Evolutionary conservation across 23 red algal species (phyloP).

Genomic region (Agarophyton chilense): DNA sequence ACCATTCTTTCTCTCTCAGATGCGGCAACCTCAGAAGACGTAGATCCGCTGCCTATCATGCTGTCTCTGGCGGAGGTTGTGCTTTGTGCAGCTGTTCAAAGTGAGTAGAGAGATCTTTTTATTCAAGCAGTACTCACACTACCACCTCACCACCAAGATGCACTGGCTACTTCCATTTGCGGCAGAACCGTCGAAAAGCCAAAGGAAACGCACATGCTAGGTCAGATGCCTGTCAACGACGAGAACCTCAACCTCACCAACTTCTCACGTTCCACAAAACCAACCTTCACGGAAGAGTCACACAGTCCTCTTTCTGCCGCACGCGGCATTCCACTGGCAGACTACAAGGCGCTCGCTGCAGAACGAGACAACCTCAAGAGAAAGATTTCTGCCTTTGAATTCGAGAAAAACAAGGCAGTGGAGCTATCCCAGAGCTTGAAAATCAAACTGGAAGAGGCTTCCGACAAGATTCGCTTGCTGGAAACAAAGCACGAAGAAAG

Average conservation of each 20-base stretch:
- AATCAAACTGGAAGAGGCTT: conserved; percentile 55
- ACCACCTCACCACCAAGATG: conserved; percentile 9
- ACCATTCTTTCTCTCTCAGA: conserved; percentile 36
- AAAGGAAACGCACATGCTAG: conserved; percentile 14
- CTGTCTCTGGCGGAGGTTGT: conserved; percentile 48
- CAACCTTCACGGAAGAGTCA: background rate
- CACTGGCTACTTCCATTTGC: conserved; percentile 34
- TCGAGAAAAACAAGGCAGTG: conserved; percentile 17
- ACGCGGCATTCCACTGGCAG: conserved; percentile 23
- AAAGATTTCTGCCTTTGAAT: conserved; percentile 31
- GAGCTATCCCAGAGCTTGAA: conserved; percentile 21
- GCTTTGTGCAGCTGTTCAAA: conserved; percentile 53
- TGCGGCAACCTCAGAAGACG: conserved; percentile 1
- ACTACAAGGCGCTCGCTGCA: conserved; percentile 62
- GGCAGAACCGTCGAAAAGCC: conserved; percentile 7
- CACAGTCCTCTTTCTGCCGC: conserved; percentile 11
- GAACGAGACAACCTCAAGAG: conserved; percentile 47
- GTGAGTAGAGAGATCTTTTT: conserved; percentile 38
- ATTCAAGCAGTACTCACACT: conserved; percentile 58
- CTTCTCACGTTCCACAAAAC: background rate
- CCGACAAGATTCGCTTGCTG: conserved; percentile 35
- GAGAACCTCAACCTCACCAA: background rate
- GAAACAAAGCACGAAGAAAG: conserved; percentile 6
- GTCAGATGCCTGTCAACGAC: conserved; percentile 15
- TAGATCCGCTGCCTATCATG: conserved; percentile 12